Base-by-base conservation (phyloP, 768 basidiomycete genomes). In the Russula emetica region DNA sequence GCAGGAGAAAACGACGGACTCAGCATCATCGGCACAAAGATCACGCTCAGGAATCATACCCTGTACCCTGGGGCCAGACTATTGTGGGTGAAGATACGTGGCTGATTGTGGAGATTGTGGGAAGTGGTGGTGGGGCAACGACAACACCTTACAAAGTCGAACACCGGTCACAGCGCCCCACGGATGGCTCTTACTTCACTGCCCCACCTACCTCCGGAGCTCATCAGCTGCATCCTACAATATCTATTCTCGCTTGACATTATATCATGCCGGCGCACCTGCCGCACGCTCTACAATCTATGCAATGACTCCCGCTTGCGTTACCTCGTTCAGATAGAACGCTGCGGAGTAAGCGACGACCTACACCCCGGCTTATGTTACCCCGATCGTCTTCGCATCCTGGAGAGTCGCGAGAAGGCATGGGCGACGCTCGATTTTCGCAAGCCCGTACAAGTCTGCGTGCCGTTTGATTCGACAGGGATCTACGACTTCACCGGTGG, bases 401-500 rank as follows among this genome's bases (percentile, higher is more conserved):
- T 68, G 5, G 40, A 60, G 50, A 44, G 50, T 26, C 67, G 65
- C 20, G 67, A 68, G 20, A 42, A 60, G 20, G 61, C 66, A 1
- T 68, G 67, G 67, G 14, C 14, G 22, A 28, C n/a, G 40, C 56
- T 66, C 49, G 58, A 59, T 18, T 60, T 63, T 51, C 54, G 45
- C 8, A 45, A 24, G 34, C 22, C 58, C 18, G 24, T 57, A 16
- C 55, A 56, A 9, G 55, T 63, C 11, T 36, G 24, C 22, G 66
- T 68, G 24, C 58, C 57, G 30, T 68, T 68, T 38, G 32, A 49
- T 6, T 59, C 66, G 44, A 67, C 65, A 3, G 59, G 65, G 28
- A 66, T 68, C n/a, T 68, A 68, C 66, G 67, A 68, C 51, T 60
- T 68, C 32, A 68, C 67, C 4, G 67, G 65, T 18, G 67, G 66